Conservation (phyloP, 1,284 basidiomycete species). For the Boletus mariae region DNA sequence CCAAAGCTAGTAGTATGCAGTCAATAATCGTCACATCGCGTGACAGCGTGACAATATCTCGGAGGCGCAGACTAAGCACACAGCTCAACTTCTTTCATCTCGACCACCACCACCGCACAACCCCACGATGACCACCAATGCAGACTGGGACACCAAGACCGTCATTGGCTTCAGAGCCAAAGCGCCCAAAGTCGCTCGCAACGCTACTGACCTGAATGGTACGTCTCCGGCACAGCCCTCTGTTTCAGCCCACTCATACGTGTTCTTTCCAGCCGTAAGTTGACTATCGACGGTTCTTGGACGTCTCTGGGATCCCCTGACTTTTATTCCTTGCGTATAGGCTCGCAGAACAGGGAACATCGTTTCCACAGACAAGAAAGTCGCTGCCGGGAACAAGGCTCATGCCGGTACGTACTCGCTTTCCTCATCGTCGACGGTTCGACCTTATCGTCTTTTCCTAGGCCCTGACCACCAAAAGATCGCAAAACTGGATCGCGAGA, state of each 20-base stretch:
- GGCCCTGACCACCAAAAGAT: constrained; percentile 92
- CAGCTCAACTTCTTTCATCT: neutral
- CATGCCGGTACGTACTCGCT: constrained; percentile 53
- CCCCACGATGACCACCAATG: constrained; percentile 47
- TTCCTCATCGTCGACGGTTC: neutral
- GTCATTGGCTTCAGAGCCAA: constrained; percentile 78
- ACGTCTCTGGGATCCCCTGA: neutral
- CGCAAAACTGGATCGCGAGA: constrained; percentile 91
- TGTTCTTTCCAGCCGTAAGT: constrained; percentile 46
- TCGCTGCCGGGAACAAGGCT: constrained; percentile 64
- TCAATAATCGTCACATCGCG: too few relatives aligned
- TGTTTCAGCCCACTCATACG: constrained; percentile 1
- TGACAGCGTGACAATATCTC: neutral
- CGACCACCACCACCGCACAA: constrained; percentile 1
- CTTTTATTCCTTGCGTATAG: constrained; percentile 33
- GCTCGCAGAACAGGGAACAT: constrained; percentile 70
- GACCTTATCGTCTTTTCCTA: constrained; percentile 26
- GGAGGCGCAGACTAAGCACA: neutral
- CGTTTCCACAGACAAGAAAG: constrained; percentile 76
- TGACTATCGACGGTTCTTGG: neutral
- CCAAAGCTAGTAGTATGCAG: too few relatives aligned
- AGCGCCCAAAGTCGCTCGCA: constrained; percentile 68
- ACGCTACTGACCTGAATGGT: constrained; percentile 71
- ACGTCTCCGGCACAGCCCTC: constrained; percentile 6
- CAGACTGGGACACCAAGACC: constrained; percentile 68